Evolutionary conservation across 1,284 basidiomycete species (phyloP), one percentile per base, ranked within the genome.

Genomic region (Ceratobasidium sp.): DNA sequence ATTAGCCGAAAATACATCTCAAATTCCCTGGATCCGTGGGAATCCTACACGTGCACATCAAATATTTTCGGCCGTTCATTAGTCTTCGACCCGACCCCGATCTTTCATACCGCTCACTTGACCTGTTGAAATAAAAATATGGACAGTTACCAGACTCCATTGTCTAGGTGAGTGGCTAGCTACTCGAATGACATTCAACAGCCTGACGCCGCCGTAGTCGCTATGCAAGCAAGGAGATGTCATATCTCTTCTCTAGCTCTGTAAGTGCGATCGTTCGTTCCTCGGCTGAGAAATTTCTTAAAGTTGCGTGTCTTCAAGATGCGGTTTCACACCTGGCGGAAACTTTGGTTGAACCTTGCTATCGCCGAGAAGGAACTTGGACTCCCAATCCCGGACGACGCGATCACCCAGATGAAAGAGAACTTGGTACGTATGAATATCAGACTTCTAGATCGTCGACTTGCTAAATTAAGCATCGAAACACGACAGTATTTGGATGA

Each of bases 221-320:
- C 74, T 99, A 99, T 93, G 98, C 98, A 27, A 96, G 94, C 86
- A 97, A 97, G 82, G 97, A 98, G 84, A 98, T 98, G 97, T 92
- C 95, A 14, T 88, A 94, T 83, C 88, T 99, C 74, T 99, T 98
- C 85, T 98, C 96, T 53, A 89, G 92, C 74, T 90, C 90, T 68
- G 96, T 96, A 79, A 74, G 83, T 78, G 6, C 24, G 31, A 56
- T n/a, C 11, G 2, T 22, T n/a, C n/a, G 37, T 54, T 7, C 51
- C 34, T 31, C 9, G 29, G 29, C 13, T 49, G 3, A 24, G 14
- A 22, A 14, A 22, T 39, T 27, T n/a, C 19, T 31, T 54, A 16
- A 39, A 1, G 24, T 37, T 41, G 5, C n/a, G 5, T 27, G 4
- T 27, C 39, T 6, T n/a, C 46, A 76, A 98, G 96, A 97, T 93